Conservation (phyloP, 169 alveolate genomes). For the Theileria orientalis region DNA sequence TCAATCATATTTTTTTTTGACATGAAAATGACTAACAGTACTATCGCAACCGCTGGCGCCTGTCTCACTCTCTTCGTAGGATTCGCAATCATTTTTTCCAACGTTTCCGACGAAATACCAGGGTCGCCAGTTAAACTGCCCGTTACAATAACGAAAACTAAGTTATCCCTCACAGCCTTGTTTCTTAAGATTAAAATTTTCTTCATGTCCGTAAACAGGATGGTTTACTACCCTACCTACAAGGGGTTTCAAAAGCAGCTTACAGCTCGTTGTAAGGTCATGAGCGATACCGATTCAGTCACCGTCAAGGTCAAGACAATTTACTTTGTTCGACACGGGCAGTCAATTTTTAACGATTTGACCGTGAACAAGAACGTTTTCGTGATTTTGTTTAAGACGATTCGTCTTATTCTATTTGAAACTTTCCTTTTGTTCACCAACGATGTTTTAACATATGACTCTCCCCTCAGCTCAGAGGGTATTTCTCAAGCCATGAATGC, state of each 20-base stretch:
- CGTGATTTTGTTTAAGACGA: neutral
- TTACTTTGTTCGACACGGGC: constrained; percentile 62
- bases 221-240: neutral
- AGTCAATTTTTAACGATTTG: constrained; percentile 53
- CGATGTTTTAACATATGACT: constrained; percentile 49
- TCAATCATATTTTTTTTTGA: too few species aligned
- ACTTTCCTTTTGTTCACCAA: constrained; percentile 23
- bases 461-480: constrained; percentile 58
- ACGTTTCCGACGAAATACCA: neutral
- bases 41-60: constrained; percentile 17
- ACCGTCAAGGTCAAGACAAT: constrained; percentile 26
- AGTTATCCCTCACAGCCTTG: neutral
- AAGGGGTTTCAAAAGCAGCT: neutral
- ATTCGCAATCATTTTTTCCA: constrained; percentile 5
- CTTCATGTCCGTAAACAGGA: constrained; percentile 1
- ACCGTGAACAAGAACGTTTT: constrained; percentile 1
- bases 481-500: constrained; percentile 53
- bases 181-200: constrained; percentile 6
- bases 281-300: neutral
- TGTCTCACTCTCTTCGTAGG: constrained; percentile 20
- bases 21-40: constrained; percentile 11
- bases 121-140: constrained; percentile 6
- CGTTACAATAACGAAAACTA: neutral
- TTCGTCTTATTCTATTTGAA: constrained; percentile 18
- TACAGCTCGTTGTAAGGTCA: neutral